These are phyloP conservation scores for Hippophae rhamnoides DNA, from an alignment of 306 rosid species.

Conservation along the genomic window DNA sequence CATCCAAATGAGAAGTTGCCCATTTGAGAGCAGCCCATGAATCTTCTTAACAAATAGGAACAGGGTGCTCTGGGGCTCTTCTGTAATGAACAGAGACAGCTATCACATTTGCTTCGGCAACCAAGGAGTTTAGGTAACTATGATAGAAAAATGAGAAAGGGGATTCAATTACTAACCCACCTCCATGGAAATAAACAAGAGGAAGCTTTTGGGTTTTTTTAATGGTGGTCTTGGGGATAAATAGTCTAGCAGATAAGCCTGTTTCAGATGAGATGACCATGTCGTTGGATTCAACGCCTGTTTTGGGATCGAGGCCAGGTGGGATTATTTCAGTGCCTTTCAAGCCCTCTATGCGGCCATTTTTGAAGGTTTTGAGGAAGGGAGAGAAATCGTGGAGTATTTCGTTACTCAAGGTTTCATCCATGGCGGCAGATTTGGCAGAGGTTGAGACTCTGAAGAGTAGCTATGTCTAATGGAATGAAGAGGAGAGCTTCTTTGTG, in stretches of 20 bases:
- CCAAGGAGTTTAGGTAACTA: constrained; percentile 24
- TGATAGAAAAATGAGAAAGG: constrained; percentile 37
- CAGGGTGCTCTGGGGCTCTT: constrained; percentile 48
- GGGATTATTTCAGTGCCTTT: constrained; percentile 21
- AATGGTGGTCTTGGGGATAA: constrained; percentile 27
- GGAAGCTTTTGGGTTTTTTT: constrained; percentile 23
- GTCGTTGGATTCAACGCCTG: constrained; percentile 46
- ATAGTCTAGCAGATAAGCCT: constrained; percentile 32
- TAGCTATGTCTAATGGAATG: too few species aligned
- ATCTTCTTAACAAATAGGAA: constrained; percentile 45
- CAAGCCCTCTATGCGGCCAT: not conserved
- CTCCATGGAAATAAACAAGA: constrained; percentile 51
- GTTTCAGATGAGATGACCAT: constrained; percentile 27
- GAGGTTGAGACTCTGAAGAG: too few species aligned
- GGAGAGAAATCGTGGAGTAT: not conserved
- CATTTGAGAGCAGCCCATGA: constrained; percentile 35
- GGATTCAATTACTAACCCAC: constrained; percentile 35
- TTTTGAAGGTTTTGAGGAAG: not conserved
- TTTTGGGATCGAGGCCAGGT: constrained; percentile 24
- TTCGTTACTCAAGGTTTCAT: not conserved
- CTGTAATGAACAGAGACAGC: constrained; percentile 41
- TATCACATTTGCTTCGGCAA: constrained; percentile 25
- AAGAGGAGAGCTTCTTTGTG: too few species aligned
- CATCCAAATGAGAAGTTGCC: not conserved
- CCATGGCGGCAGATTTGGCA: not conserved